Percentiles rank a stretch among this genome's conserved stretches.
phyloP scores from a whole-genome alignment of 2,329 filamentous ascomycete species.

The Cercospora nicotianae region DNA sequence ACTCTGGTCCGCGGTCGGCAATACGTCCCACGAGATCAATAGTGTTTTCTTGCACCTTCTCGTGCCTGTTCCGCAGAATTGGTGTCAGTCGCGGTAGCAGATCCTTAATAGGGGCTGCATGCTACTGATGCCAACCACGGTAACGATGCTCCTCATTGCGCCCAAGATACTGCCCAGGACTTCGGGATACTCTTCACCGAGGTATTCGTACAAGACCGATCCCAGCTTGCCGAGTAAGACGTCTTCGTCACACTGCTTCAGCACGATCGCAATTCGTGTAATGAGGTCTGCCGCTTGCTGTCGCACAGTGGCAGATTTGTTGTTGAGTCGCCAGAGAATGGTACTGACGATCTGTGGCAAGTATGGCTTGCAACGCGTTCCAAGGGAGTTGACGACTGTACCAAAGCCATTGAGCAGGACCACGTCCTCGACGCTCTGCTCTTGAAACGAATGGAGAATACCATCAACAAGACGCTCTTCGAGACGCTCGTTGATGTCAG shows the following conservation, averaged over 20 bases:
- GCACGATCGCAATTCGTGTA: constrained; percentile 94
- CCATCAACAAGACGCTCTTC: constrained; percentile 95
- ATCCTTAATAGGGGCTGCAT: constrained; percentile 99
- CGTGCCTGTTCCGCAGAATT: constrained; percentile 96
- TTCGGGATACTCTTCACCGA: constrained; percentile 97
- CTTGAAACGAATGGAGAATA: constrained; percentile 94
- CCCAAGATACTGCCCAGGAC: constrained; percentile 95
- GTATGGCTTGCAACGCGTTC: constrained; percentile 91
- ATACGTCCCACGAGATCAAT: constrained; percentile 98
- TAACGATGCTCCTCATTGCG: constrained; percentile 92
- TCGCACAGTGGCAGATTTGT: constrained; percentile 94
- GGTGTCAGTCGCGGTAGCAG: constrained; percentile 90
- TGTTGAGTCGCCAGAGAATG: constrained; percentile 94
- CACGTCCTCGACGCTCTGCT: constrained; percentile 94
- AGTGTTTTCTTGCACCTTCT: constrained; percentile 99
- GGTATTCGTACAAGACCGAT: constrained; percentile 92
- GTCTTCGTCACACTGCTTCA: constrained; percentile 98
- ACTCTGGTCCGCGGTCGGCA: constrained; percentile 92
- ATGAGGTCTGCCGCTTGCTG: constrained; percentile 97
- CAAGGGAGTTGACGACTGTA: constrained; percentile 92
- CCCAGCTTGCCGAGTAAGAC: constrained; percentile 93
- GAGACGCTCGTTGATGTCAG: constrained; percentile 87
- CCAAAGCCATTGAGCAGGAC: constrained; percentile 97
- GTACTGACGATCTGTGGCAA: constrained; percentile 95
- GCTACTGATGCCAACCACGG: constrained; percentile 93